Evolutionary conservation across 495 filamentous ascomycete species (phyloP), one percentile per base, ranked within the genome.

Genomic region (Aspergillus taichungensis): DNA sequence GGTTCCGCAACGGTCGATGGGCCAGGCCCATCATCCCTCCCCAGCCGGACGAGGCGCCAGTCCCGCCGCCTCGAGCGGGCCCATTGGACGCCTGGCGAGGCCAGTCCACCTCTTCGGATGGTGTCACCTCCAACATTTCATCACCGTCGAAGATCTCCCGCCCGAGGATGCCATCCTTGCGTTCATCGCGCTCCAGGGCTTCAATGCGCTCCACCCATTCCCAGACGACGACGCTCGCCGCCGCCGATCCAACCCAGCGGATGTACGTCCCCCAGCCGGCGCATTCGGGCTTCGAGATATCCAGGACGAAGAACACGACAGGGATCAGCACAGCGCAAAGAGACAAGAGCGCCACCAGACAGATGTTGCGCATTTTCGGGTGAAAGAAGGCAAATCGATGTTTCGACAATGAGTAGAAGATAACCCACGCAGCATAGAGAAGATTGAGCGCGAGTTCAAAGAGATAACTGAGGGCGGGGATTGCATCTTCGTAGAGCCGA

Each of bases 121-220:
- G 78, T 8, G 80, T 84, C 14, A 83, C 71, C 14, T 94, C 88
- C 31, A 94, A 67, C 87, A 94, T 94, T 61, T 98, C 92, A 52
- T 98, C 92, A 10, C 91, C 94, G 55, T 97, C 92, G 51, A 96
- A 97, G 0, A 97, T 79, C 58, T 98, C 92, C 48, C 92, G 72
- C 13, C 92, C 92, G 3, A 98, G 72, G 18, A 98, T 91, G 7
- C 92, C 94, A 49, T 95, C 92, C 61, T 94, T 95, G 55, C 87
- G 87, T 54, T 98, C 92, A 56, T 98, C 91, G 42, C 92, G 78
- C 64, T 98, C 92, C 39, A 98, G 66, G 0, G 88, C 88, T 61
- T 98, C 92, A 42, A 98, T 98, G n/a, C 94, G 77, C 61, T 98
- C 92, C 12, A 98, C 92, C 92, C 92, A 98, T 63, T 98, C 92